Evolutionary conservation across 2,329 filamentous ascomycete species (phyloP).

Genomic region (Fusarium floridanum): DNA sequence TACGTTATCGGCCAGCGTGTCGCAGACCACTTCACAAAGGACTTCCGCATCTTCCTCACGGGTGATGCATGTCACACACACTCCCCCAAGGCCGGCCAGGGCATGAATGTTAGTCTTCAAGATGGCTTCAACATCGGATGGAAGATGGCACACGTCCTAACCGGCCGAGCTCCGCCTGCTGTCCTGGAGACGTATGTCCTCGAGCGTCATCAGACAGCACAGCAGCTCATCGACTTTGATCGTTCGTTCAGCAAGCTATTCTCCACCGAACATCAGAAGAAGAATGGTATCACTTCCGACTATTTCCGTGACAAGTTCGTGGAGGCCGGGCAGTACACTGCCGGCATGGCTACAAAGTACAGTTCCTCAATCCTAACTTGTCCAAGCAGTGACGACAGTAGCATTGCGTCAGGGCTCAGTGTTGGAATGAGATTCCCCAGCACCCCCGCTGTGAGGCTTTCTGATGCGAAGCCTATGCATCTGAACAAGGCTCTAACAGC

Average conservation of each 20-base stretch:
- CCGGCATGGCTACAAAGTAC: conserved; percentile 33
- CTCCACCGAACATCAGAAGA: conserved; percentile 22
- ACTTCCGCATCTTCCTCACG: conserved; percentile 74
- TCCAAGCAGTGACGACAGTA: fast-evolving
- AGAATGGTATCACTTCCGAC: conserved; percentile 6
- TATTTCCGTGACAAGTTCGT: conserved; percentile 39
- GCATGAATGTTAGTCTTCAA: conserved; percentile 79
- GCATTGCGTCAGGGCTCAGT: background rate
- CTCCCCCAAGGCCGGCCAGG: conserved; percentile 72
- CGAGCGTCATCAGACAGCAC: conserved; percentile 69
- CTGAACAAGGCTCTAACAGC: conserved; percentile 19
- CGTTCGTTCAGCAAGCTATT: conserved; percentile 26
- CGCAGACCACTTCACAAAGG: conserved; percentile 65
- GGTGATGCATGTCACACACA: conserved; percentile 73
- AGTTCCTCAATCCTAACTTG: conserved; percentile 15
- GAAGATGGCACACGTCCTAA: conserved; percentile 61
- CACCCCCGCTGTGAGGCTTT: conserved; percentile 24
- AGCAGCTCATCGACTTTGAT: conserved; percentile 73
- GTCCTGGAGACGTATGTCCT: conserved; percentile 61
- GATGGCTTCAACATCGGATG: conserved; percentile 70
- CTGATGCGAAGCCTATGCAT: conserved; percentile 38
- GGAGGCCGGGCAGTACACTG: conserved; percentile 36
- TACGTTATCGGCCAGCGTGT: conserved; percentile 75
- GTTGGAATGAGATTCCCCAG: conserved; percentile 41
- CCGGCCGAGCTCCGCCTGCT: conserved; percentile 51